Base-by-base conservation (phyloP, 108 stramenopile genomes). In the Nitzschia inconspicua region DNA sequence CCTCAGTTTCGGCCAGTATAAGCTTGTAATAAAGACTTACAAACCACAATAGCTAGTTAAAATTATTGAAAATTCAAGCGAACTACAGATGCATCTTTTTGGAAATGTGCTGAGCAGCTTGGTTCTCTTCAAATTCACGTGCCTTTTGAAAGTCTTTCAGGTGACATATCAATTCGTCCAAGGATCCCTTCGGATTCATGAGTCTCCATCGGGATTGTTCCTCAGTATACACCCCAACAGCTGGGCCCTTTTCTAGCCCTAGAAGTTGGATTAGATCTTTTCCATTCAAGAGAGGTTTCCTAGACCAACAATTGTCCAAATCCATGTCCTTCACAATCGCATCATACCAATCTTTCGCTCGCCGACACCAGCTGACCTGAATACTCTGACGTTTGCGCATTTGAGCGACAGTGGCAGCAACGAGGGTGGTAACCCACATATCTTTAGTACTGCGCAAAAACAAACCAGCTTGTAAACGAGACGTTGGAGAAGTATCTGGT, bases 171-270 rank as follows among this genome's bases (percentile, higher is more conserved):
- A 82, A 83, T 9, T 87, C 84, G 18, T 87, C 81, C 37, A 57
- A 68, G 14, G 87, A 76, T 30, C 88, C 91, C 3, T 60, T 50
- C 3, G 91, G 91, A 63, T 93, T 74, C 32, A 76, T 39, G 4
- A 93, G 65, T 78, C 83, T 89, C 91, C 91, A 93, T 35, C 66
- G 65, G 3, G 73, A 56, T 68, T 93, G 88, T 71, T 89, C 86
- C 41, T 85, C 76, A 29, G 81, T 59, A 44, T 82, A 93, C 8
- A 66, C 20, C 16, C 83, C 83, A 30, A 93, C 80, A 5, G 46
- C 23, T 0, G 91, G 91, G 4, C 91, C 91, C 35, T 63, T 71
- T 2, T 76, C 72, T 13, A 93, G 47, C 31, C 60, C 52, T 13
- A 93, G 63, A 25, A 63, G 51, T 11, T 71, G 55, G 13, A 89